phyloP scores from a whole-genome alignment of 164 flowering plant species.

The Tetracentron sinense region DNA sequence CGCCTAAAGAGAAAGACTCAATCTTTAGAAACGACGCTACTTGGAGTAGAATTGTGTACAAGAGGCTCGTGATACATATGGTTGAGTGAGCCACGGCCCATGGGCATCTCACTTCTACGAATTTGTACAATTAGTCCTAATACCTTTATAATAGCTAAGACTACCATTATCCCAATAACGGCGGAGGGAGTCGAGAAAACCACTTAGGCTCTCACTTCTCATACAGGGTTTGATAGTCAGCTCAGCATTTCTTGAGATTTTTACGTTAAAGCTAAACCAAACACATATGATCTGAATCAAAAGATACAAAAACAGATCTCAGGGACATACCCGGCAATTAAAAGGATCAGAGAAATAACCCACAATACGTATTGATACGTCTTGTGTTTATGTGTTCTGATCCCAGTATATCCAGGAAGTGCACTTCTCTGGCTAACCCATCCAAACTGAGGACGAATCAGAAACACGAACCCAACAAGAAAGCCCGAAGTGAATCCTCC shows the following conservation, averaged over 20 bases:
- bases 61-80: neutral
- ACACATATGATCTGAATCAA: neutral
- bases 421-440: constrained; percentile 66
- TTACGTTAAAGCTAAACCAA: neutral
- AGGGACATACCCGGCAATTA: constrained; percentile 65
- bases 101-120: neutral
- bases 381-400: constrained; percentile 56
- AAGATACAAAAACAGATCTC: neutral
- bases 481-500: constrained; percentile 87
- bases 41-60: neutral
- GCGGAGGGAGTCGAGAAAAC: neutral
- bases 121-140: neutral
- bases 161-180: neutral
- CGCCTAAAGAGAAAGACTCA: neutral
- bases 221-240: no score
- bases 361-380: constrained; percentile 66
- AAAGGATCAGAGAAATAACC: constrained; percentile 56
- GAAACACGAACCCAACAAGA: constrained; percentile 88
- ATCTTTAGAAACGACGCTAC: neutral
- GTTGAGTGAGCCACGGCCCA: neutral
- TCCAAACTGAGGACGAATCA: constrained; percentile 90
- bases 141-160: neutral
- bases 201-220: neutral
- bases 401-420: constrained; percentile 27
- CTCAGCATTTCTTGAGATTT: no score